Evolutionary conservation across 2,329 filamentous ascomycete genomes (phyloP).

Genomic region (Coniosporium tulheliwenetii): DNA sequence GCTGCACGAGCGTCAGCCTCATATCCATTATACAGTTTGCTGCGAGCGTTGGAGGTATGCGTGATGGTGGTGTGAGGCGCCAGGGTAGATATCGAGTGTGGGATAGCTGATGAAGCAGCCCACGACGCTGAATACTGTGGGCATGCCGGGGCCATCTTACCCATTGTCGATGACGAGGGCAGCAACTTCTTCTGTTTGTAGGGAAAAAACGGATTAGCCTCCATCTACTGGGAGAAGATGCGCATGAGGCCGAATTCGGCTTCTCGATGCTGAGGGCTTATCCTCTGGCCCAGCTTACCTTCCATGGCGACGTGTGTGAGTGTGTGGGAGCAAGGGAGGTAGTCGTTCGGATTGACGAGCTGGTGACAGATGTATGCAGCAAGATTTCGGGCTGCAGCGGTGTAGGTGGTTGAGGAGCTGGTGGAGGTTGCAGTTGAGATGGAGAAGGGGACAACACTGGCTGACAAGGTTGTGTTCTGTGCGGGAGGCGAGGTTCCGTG

Average conservation of each 20-base stretch:
- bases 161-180: constrained; percentile 99
- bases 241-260: background rate
- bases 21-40: constrained; percentile 6
- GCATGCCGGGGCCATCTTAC: constrained; percentile 46
- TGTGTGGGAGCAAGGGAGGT: too few species aligned
- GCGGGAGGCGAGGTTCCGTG: too few species aligned
- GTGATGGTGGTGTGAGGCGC: background rate
- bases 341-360: too few species aligned
- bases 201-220: constrained; percentile 15
- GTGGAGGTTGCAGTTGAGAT: too few species aligned
- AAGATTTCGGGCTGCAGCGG: too few species aligned
- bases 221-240: background rate
- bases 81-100: background rate
- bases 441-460: too few species aligned
- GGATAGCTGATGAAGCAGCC: background rate
- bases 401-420: too few species aligned
- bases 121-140: background rate
- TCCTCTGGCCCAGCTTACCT: background rate
- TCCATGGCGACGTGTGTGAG: constrained; percentile 1
- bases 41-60: too few species aligned
- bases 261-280: background rate
- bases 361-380: too few species aligned
- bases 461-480: too few species aligned
- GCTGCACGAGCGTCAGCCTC: constrained; percentile 40
- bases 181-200: constrained; percentile 85